Evolutionary conservation across 129 eudicot genomes (phyloP), one percentile per base, ranked within the genome.

Genomic region (Flaveria brownii): DNA sequence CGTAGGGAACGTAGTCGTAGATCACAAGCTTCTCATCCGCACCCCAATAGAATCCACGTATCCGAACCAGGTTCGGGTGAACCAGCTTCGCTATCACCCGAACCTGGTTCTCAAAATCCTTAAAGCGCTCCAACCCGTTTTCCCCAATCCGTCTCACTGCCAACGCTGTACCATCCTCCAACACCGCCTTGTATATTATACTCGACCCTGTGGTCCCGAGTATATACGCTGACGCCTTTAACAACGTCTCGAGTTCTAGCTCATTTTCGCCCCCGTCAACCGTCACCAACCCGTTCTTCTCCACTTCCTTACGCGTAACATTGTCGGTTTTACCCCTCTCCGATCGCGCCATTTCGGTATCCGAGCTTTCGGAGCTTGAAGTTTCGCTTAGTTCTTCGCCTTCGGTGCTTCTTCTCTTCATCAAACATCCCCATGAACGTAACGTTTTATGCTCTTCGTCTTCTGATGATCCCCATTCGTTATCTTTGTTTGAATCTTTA

Each of bases 41-140:
- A 33, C 91, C 96, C 99, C 99, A 91, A 57, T 89, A 95, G 78
- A 91, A 95, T 4, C 97, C 99, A 2, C 99, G 91, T 39, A 95
- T 85, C 57, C 87, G 85, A 17, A 95, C 95, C 84, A 95, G 50
- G 55, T 95, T 95, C 54, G 96, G 92, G 70, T 95, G 99, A 41
- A 87, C 92, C 86, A 95, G 59, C 43, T 95, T 95, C 9, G 96
- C 90, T 1, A 91, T 87, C 0, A 85, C 84, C 33, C 94, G 85
- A 54, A 95, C 87, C 68, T 91, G 96, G 51, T 83, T 88, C 81
- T 95, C 90, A 60, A 95, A 95, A 68, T 95, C 99, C 83, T 83
- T 89, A 69, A 91, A 89, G 88, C 96, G 76, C 61, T 91, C 97
- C 20, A 87, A 83, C 15, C 95, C 93, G 33, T 82, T 88, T 57